Evolutionary conservation across 2,329 filamentous ascomycete species (phyloP).

Genomic region (Gliomastix tumulicola): DNA sequence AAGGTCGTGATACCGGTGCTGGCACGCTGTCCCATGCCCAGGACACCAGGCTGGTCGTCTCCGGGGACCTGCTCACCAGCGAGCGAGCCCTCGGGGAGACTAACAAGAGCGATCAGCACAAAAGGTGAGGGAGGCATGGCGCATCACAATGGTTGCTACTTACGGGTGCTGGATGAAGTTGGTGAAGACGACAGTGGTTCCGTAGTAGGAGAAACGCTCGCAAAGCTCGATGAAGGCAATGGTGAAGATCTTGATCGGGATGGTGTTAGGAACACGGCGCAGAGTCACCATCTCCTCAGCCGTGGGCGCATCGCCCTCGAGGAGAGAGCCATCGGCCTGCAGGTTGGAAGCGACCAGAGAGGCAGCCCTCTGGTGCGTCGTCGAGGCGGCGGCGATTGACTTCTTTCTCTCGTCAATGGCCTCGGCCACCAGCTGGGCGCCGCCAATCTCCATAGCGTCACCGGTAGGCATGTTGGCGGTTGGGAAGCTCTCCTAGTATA

Average conservation of each 20-base stretch:
- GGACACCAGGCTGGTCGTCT: conserved; percentile 43
- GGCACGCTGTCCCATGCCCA: conserved; percentile 50
- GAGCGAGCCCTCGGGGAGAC: conserved; percentile 44
- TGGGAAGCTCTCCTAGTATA: no score
- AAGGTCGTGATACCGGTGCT: conserved; percentile 38
- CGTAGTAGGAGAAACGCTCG: conserved; percentile 70
- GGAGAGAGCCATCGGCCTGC: background rate
- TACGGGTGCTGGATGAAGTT: conserved; percentile 39
- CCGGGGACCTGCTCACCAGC: conserved; percentile 43
- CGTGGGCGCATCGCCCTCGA: conserved; percentile 8
- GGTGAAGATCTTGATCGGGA: conserved; percentile 53
- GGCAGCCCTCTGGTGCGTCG: conserved; percentile 2
- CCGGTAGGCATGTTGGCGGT: conserved; percentile 15
- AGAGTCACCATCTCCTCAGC: conserved; percentile 38
- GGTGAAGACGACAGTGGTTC: conserved; percentile 49
- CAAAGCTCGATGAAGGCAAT: conserved; percentile 63
- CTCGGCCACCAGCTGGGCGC: conserved; percentile 16
- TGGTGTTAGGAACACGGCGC: conserved; percentile 46
- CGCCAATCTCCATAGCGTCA: conserved; percentile 22
- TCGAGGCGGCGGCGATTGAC: conserved; percentile 9
- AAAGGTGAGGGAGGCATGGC: conserved; percentile 87
- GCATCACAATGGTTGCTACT: conserved; percentile 96
- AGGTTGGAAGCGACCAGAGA: conserved; percentile 1
- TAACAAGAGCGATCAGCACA: no score
- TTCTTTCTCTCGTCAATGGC: conserved; percentile 20